Base-by-base conservation (phyloP, 2,329 filamentous ascomycete genomes). In the Ascochyta rabiei region DNA sequence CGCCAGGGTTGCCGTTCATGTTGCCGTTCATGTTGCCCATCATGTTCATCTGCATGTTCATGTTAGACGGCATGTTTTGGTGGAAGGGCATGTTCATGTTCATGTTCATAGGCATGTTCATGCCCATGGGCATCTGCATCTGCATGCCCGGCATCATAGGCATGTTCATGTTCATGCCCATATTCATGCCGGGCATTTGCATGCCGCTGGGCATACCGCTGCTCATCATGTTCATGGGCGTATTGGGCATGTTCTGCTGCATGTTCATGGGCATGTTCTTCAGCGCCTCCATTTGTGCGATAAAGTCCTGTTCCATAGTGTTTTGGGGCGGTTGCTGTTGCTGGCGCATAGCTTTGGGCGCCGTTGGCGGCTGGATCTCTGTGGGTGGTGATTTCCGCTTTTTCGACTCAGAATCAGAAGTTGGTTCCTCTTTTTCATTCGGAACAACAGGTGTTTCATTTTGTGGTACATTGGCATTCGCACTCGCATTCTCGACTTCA, bases 301-400 rank as follows among this genome's bases (percentile, higher is more conserved):
- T 71, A 60, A 81, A 81, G 35, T 77, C 72, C 45, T 76, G 70
- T 47, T 76, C 68, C 26, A 71, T 41, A 4, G 49, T 41, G 53
- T 46, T 63, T 57, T 38, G 74, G 66, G 18, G 73, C 65, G 35
- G 67, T 41, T 71, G 75, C 59, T 71, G 70, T 57, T 62, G 74
- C 38, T 72, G 67, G 35, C 75, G 75, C 77, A 78, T 80, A 13
- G 76, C 79, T 45, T 77, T 76, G 10, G 80, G 79, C 12, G 76
- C 78, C 4, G 76, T 76, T 7, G 75, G 74, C 16, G 76, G 77
- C 43, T 76, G 76, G 48, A 82, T 76, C 28, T 86, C 81, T 47
- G 92, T 88, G 31, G 93, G 91, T 13, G 92, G 91, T n/a, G 67
- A 57, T 10, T 89, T 84, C 19, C 95, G 86, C 79, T 98, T 99